These are phyloP conservation scores for Adansonia digitata DNA, from an alignment of 345 rosid species.

Conservation along the genomic window DNA sequence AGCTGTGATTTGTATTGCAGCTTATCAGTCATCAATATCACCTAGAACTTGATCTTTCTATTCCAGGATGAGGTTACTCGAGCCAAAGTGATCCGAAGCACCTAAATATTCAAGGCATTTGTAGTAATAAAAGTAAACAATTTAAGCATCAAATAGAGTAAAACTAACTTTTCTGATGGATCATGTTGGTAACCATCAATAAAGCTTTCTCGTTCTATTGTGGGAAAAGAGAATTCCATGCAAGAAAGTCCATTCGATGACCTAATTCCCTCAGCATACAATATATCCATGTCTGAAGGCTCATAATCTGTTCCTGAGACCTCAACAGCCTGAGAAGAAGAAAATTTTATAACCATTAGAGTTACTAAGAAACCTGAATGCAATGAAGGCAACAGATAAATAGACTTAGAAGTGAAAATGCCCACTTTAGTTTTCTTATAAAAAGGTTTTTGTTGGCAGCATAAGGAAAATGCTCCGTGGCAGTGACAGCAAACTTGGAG, in stretches of 20 bases:
- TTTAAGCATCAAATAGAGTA: neutral
- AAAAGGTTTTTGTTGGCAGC: neutral
- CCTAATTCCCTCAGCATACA: constrained; percentile 74
- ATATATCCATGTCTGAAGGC: constrained; percentile 78
- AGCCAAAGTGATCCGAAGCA: neutral
- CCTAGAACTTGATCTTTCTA: neutral
- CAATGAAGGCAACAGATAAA: neutral
- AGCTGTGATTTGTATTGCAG: too few relatives aligned
- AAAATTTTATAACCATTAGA: constrained; percentile 1
- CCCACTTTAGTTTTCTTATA: neutral
- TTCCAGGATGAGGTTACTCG: neutral
- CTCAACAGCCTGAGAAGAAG: constrained; percentile 63
- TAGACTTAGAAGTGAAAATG: neutral
- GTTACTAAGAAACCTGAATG: neutral
- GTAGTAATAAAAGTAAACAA: neutral
- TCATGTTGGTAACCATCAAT: constrained; percentile 40
- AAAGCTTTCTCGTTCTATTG: constrained; percentile 23
- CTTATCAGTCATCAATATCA: neutral
- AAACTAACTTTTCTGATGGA: constrained; percentile 47
- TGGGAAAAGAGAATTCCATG: constrained; percentile 74
- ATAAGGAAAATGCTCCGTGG: neutral
- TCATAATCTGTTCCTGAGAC: constrained; percentile 59
- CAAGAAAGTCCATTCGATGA: constrained; percentile 62
- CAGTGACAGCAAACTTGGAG: neutral
- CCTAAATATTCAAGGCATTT: neutral